Base-by-base conservation (phyloP, 352 stramenopile genomes). In the Blastocystis sp. region DNA sequence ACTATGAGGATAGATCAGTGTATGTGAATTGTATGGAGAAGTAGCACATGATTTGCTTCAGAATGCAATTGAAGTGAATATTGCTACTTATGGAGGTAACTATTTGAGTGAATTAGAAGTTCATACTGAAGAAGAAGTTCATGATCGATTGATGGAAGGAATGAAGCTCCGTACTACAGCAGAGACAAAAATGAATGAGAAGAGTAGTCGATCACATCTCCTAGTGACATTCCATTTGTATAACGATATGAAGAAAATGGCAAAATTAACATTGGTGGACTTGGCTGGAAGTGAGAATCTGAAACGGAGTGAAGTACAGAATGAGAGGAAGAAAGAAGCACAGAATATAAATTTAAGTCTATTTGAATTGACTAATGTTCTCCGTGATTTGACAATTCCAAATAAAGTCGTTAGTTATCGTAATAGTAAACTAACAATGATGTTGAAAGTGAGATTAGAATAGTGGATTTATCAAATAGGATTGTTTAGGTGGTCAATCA, bases 311-410 rank as follows among this genome's bases (percentile, higher is more conserved):
- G 95, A 94, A 5, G 94, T 94, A 0, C 92, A 93, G 46, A 94
- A 95, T 66, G 91, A 90, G 5, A 90, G 93, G 39, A 93, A 92
- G 5, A 90, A 94, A 5, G 94, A 97, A 87, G 95, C 94, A 12
- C 93, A 94, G 16, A 96, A 94, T 87, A 99, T 99, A 89, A 98
- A 99, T 90, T 93, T 97, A 90, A 97, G 93, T 88, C 91, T 99
- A 71, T 91, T 98, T 11, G 98, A 96, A 35, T 90, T 99, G 12
- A 96, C 96, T 3, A 92, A 96, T 56, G 96, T 98, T 3, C 98
- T 99, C 88, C 97, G 95, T 11, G 94, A 95, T 6, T 91, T 98
- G 37, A 95, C 98, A 63, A 96, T 97, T 88, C 91, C 93, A 87
- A 90, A 91, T 56, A 90, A 97, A 73, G 91, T 96, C 7, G 93